Base-by-base conservation (phyloP, 495 filamentous ascomycete species). In the Cudoniella acicularis region DNA sequence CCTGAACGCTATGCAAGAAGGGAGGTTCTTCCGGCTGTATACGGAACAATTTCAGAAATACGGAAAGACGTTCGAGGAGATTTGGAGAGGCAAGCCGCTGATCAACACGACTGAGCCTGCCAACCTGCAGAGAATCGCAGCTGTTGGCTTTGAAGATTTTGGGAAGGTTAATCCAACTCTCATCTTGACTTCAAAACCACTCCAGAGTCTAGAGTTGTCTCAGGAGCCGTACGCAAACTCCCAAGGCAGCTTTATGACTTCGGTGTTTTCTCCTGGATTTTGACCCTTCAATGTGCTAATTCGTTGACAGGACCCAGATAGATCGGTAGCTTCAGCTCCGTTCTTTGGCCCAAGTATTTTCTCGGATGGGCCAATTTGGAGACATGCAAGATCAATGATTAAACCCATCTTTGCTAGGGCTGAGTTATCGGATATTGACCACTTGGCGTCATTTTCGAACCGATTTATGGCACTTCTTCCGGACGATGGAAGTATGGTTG, bases 341-440 rank as follows among this genome's bases (percentile, higher is more conserved):
- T 54, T 54, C 25, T 45, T 41, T 40, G 52, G 52, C 24, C 27
- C 26, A 17, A 23, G 52, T 24, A 54, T 54, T n/a, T 54, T 54
- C 17, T 41, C 13, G 2, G 25, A 54, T 43, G 52, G 52, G 23
- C 52, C 52, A 9, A 20, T 42, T 8, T 54, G 36, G 52, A 54
- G 42, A 26, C 52, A 54, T 54, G 10, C 52, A 21, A 41, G 52
- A 42, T 24, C n/a, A 16, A n/a, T 54, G 18, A 26, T 52, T 10
- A 52, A 27, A 18, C 49, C 49, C 2, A 52, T 52, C 17, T 52
- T 52, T 23, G 21, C 49, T 1, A 10, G 49, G 18, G 9, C 49
- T 25, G 49, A 52, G 18, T 22, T 52, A 2, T 52, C 49, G n/a
- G 49, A 52, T 52, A 16, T 52, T 36, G 30, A 36, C 13, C 13